phyloP scores from a whole-genome alignment of 2,329 filamentous ascomycete species.

The Paecilomyces dactylethromorphus region DNA sequence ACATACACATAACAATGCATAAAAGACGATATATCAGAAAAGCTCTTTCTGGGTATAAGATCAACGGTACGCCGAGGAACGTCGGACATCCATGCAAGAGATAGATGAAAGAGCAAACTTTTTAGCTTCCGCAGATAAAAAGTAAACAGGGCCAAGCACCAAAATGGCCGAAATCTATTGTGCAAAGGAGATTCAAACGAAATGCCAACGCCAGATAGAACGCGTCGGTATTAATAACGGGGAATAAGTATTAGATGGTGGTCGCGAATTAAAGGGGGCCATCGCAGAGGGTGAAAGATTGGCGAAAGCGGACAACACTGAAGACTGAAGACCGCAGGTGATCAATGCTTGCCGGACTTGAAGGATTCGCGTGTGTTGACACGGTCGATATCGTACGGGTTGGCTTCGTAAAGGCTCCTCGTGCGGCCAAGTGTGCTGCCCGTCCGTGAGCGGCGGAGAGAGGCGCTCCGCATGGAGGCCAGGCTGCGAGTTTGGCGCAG shows the following conservation, averaged over 20 bases:
- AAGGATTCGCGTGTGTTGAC: slow-evolving; percentile 34
- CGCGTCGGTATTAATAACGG: neutral
- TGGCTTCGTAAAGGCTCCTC: slow-evolving; percentile 34
- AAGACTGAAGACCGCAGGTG: neutral
- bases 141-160: neutral
- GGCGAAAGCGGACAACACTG: too few species aligned
- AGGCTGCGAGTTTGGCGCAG: slow-evolving; percentile 19
- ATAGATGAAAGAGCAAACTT: neutral
- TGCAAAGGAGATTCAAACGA: neutral
- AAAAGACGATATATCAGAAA: neutral
- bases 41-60: neutral
- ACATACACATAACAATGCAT: neutral
- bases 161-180: neutral
- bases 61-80: neutral
- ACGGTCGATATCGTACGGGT: slow-evolving; percentile 39
- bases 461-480: slow-evolving; percentile 5
- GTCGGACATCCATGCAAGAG: neutral
- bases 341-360: neutral
- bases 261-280: neutral
- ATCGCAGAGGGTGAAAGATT: too few species aligned
- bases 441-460: slow-evolving; percentile 21
- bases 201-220: neutral
- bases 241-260: neutral
- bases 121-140: neutral
- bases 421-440: slow-evolving; percentile 12